Evolutionary conservation across 495 filamentous ascomycete genomes (phyloP).

Genomic region (Penicillium steckii): DNA sequence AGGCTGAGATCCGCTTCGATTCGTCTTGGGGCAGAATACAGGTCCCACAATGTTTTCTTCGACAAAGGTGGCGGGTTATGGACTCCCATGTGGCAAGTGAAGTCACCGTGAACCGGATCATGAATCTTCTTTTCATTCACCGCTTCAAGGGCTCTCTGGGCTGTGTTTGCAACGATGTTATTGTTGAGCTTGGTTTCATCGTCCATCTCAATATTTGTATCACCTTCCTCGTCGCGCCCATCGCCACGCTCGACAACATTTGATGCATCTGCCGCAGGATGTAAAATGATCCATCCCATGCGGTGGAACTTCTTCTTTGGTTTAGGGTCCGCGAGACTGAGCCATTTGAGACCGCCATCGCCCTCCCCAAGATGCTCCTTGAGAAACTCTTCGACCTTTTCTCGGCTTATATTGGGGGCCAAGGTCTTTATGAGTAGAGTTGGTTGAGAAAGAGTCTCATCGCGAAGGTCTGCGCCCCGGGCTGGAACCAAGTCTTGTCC

Average conservation of each 20-base stretch:
- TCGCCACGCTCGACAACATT: conserved; percentile 55
- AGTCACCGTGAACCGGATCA: conserved; percentile 88
- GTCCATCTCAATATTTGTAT: conserved; percentile 43
- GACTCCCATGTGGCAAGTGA: conserved; percentile 94
- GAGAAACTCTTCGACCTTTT: conserved; percentile 88
- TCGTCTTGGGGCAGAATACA: conserved; percentile 87
- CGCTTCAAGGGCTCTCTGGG: conserved; percentile 83
- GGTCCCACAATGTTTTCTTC: conserved; percentile 96
- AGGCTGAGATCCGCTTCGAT: conserved; percentile 82
- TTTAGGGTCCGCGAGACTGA: conserved; percentile 94
- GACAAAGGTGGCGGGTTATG: conserved; percentile 84
- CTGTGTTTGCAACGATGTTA: conserved; percentile 44
- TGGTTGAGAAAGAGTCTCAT: conserved; percentile 79
- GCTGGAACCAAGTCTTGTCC: conserved; percentile 85
- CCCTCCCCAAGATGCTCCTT: conserved; percentile 86
- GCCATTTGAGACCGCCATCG: conserved; percentile 85
- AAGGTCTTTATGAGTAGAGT: conserved; percentile 97
- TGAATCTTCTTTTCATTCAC: conserved; percentile 96
- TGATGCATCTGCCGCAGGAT: conserved; percentile 66
- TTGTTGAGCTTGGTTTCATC: conserved; percentile 32
- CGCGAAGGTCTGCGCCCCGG: conserved; percentile 74
- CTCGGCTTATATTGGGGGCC: conserved; percentile 92
- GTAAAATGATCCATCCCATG: conserved; percentile 97
- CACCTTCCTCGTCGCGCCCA: conserved; percentile 62
- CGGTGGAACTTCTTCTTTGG: conserved; percentile 95